phyloP scores from a whole-genome alignment of 345 rosid genomes.

The Dimocarpus longan region DNA sequence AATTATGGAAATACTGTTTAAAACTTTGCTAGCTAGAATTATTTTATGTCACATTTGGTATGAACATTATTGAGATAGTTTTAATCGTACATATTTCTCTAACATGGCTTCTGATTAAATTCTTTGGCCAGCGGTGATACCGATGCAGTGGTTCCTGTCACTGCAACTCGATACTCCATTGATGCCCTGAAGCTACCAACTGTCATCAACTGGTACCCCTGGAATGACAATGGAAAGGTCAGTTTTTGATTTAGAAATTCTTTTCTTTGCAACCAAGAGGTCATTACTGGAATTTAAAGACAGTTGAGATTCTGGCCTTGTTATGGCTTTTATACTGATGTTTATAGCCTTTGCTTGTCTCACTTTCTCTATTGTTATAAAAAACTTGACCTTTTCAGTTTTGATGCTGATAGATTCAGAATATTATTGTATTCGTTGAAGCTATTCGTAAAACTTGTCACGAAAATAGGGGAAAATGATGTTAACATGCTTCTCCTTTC shows the following conservation, averaged over 20 bases:
- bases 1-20: not conserved
- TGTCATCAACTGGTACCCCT: slow-evolving; percentile 75
- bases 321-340: not conserved
- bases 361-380: not conserved
- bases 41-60: not conserved
- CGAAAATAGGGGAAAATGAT: too few relatives aligned
- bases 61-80: not conserved
- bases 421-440: too few relatives aligned
- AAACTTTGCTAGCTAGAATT: not conserved
- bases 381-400: too few relatives aligned
- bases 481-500: too few relatives aligned
- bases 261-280: not conserved
- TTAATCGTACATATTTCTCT: not conserved
- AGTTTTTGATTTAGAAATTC: not conserved
- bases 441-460: too few relatives aligned
- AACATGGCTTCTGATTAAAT: slow-evolving; percentile 19
- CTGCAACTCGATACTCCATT: slow-evolving; percentile 88
- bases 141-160: slow-evolving; percentile 83
- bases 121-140: slow-evolving; percentile 79
- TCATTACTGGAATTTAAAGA: not conserved
- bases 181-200: slow-evolving; percentile 75
- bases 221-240: slow-evolving; percentile 75
- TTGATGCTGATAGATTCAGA: not conserved
- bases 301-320: too few relatives aligned
- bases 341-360: not conserved